A percentile compares a stretch with the other conserved stretches of the same genome.
phyloP scores from a whole-genome alignment of 352 stramenopile species.

The Pythium vanterpoolii region DNA sequence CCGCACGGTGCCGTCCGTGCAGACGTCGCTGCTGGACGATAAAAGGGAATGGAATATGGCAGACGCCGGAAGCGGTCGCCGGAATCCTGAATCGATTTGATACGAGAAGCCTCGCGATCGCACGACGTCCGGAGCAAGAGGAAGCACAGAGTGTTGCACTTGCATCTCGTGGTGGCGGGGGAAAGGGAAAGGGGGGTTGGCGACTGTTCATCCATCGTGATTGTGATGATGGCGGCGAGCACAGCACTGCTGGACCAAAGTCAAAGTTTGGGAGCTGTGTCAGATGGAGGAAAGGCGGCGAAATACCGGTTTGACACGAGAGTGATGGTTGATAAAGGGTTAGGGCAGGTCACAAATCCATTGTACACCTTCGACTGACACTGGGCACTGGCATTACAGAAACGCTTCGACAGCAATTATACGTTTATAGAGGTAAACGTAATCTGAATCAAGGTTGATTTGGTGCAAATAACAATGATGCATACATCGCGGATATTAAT shows the following conservation, averaged over 20 bases:
- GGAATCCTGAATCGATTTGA: too few relatives aligned
- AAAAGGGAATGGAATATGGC: neutral
- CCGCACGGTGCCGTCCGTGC: too few relatives aligned
- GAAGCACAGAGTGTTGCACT: neutral
- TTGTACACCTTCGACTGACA: neutral
- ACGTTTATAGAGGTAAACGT: neutral
- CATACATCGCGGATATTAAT: neutral
- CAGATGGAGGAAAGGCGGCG: neutral
- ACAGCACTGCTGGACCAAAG: neutral
- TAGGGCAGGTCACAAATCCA: conserved; percentile 1
- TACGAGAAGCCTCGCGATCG: neutral
- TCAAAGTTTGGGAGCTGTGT: neutral
- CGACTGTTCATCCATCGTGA: neutral
- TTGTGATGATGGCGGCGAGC: neutral
- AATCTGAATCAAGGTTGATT: neutral
- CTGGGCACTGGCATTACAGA: neutral
- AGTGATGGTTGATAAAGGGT: neutral
- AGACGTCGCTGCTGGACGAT: neutral
- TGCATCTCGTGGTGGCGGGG: neutral
- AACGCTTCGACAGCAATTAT: neutral
- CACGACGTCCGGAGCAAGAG: neutral
- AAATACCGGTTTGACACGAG: too few relatives aligned
- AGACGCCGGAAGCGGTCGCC: neutral
- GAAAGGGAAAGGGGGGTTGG: neutral
- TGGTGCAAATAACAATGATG: neutral